These are phyloP conservation scores for Choricystis sp. DNA, from an alignment of 139 green algal species.

Conservation along the genomic window DNA sequence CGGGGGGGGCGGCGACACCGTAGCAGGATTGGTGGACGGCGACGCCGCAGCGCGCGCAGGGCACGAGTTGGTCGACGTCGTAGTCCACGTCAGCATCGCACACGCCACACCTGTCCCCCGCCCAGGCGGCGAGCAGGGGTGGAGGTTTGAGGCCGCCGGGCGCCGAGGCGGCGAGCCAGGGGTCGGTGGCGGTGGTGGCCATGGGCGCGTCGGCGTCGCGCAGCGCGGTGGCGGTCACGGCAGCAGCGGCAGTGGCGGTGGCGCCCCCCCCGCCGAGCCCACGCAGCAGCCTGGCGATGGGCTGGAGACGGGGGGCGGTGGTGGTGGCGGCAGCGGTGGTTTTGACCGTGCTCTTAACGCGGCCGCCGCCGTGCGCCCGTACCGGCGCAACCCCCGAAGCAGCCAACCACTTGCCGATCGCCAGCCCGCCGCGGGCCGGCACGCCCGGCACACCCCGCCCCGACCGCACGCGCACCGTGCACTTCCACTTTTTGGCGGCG, in stretches of 20 bases:
- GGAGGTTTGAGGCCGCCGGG: not conserved
- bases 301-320: too few relatives aligned
- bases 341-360: too few relatives aligned
- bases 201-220: not conserved
- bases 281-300: too few relatives aligned
- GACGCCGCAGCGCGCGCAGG: slow-evolving; percentile 69
- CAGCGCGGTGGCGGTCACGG: not conserved
- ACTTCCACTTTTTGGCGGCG: not conserved
- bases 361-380: too few relatives aligned
- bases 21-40: slow-evolving; percentile 79
- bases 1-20: slow-evolving; percentile 58
- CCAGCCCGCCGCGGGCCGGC: too few relatives aligned
- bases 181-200: too few relatives aligned
- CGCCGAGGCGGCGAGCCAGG: not conserved
- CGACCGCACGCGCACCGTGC: not conserved
- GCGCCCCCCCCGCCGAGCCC: too few relatives aligned
- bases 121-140: slow-evolving; percentile 21
- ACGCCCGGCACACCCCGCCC: not conserved
- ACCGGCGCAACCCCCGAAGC: too few relatives aligned
- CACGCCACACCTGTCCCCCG: slow-evolving; percentile 44
- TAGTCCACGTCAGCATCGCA: slow-evolving; percentile 84
- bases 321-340: too few relatives aligned
- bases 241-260: not conserved
- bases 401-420: not conserved
- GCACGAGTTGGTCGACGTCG: slow-evolving; percentile 75